Conservation (phyloP, 208 protist genomes). For the Crithidia sp. region DNA sequence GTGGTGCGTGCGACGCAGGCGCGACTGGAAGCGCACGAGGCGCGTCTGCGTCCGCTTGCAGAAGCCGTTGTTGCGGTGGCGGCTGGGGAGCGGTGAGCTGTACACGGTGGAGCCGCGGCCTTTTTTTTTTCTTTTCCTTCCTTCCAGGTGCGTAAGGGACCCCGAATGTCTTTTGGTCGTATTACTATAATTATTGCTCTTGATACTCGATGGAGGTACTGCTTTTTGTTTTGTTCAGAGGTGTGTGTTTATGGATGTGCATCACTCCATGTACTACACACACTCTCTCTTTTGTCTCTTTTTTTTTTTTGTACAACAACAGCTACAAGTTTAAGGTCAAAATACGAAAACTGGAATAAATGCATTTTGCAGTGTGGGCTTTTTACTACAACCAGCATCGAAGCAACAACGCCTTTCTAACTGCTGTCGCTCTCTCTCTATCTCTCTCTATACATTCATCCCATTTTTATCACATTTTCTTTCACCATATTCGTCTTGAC, state of each 20-base stretch:
- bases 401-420: too few relatives aligned
- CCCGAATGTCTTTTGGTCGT: not conserved
- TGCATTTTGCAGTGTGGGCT: too few relatives aligned
- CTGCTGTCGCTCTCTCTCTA: too few relatives aligned
- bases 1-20: slow-evolving; percentile 18
- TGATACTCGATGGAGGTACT: too few relatives aligned
- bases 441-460: too few relatives aligned
- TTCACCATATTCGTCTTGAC: too few relatives aligned
- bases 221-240: too few relatives aligned
- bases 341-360: too few relatives aligned
- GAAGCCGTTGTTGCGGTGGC: slow-evolving; percentile 23
- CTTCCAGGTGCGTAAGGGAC: not conserved
- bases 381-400: too few relatives aligned
- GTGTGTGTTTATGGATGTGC: too few relatives aligned
- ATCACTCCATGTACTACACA: not conserved
- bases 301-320: not conserved
- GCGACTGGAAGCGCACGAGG: slow-evolving; percentile 29
- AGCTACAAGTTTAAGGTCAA: too few relatives aligned
- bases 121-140: slow-evolving; percentile 4
- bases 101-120: not conserved
- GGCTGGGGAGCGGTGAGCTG: not conserved
- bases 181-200: not conserved
- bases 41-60: slow-evolving; percentile 31
- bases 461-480: too few relatives aligned
- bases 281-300: not conserved